Conservation (phyloP, 306 rosid species). For the Coriaria nepalensis region DNA sequence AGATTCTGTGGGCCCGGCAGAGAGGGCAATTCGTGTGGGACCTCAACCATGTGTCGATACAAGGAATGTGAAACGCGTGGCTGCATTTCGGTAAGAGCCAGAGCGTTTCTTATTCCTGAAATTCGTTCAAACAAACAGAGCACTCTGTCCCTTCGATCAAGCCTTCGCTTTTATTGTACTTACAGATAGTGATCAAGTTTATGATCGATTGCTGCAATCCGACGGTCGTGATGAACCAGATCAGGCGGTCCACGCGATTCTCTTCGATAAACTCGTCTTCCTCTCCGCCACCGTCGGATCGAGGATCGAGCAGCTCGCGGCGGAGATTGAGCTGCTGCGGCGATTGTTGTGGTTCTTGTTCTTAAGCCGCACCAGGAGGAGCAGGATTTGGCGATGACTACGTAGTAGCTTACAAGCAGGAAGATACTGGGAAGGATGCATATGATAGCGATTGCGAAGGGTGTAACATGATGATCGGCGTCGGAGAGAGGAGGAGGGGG, state of each 20-base stretch:
- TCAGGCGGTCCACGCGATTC: conserved; percentile 34
- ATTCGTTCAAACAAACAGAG: conserved; percentile 44
- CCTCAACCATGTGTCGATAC: conserved; percentile 44
- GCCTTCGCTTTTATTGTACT: conserved; percentile 30
- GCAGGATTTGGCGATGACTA: conserved; percentile 25
- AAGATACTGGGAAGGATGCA: conserved; percentile 21
- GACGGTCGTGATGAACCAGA: conserved; percentile 35
- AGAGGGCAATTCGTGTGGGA: conserved; percentile 48
- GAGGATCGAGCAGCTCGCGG: no score
- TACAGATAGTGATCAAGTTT: conserved; percentile 32
- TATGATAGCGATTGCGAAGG: conserved; percentile 20
- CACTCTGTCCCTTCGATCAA: conserved; percentile 43
- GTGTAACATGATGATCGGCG: neutral
- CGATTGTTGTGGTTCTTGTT: no score
- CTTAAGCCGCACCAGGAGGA: neutral
- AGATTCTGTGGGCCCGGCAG: conserved; percentile 31
- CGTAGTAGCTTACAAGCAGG: conserved; percentile 5
- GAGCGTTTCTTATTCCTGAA: conserved; percentile 29
- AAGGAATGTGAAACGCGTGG: conserved; percentile 37
- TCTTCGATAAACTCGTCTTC: conserved; percentile 27
- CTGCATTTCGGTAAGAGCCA: conserved; percentile 42
- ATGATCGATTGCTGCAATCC: conserved; percentile 41
- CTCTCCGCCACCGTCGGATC: neutral
- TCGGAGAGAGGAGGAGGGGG: conserved; percentile 9
- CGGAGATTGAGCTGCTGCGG: no score